These are phyloP conservation scores for Leptomonas pyrrhocoris DNA, from an alignment of 208 protist genomes.

Conservation along the genomic window DNA sequence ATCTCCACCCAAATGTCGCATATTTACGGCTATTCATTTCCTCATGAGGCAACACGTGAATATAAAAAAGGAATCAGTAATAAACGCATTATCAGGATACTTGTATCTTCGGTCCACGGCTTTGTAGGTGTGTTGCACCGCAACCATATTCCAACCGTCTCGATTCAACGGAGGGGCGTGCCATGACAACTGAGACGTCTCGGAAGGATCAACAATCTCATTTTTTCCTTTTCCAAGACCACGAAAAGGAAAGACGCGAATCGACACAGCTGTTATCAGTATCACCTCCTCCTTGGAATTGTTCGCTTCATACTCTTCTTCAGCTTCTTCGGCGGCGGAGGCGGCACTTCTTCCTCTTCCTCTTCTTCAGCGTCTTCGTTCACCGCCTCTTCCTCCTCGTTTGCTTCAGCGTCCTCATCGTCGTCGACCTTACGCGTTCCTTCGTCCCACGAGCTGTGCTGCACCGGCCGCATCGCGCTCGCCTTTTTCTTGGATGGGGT, in stretches of 20 bases:
- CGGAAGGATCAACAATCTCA: no score
- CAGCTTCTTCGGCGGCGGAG: constrained; percentile 37
- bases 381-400: constrained; percentile 20
- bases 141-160: no score
- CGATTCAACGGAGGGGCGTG: no score
- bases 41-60: no score
- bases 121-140: no score
- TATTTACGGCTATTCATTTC: no score
- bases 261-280: not conserved
- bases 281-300: constrained; percentile 6
- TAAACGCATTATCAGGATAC: no score
- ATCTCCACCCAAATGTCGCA: no score
- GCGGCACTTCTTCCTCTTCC: constrained; percentile 17
- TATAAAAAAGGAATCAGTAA: no score
- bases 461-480: constrained; percentile 34
- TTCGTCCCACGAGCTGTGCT: constrained; percentile 61
- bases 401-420: constrained; percentile 14
- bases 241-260: not conserved
- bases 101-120: no score
- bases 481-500: constrained; percentile 18
- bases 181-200: no score
- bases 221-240: not conserved
- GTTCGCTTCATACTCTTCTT: constrained; percentile 48
- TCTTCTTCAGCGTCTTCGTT: constrained; percentile 9
- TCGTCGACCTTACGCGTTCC: constrained; percentile 26